phyloP scores from a whole-genome alignment of 345 rosid genomes.

The Eucalyptus guilfoylei region DNA sequence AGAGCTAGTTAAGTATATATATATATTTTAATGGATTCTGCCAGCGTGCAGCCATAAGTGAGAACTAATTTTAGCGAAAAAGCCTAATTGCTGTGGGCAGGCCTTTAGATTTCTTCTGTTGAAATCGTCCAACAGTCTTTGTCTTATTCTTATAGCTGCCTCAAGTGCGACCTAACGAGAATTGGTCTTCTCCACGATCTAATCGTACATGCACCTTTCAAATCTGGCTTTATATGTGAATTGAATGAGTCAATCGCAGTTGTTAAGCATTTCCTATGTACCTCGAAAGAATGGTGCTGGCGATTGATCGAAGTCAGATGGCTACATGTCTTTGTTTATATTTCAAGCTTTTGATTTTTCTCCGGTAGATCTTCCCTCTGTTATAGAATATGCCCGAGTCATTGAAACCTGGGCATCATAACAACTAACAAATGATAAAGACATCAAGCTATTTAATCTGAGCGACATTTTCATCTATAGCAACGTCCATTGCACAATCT shows the following conservation, averaged over 20 bases:
- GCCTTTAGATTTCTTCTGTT: neutral
- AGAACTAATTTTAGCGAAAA: neutral
- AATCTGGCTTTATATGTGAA: neutral
- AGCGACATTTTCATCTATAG: neutral
- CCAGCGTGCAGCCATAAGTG: neutral
- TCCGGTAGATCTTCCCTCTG: neutral
- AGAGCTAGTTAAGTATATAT: neutral
- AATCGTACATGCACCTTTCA: neutral
- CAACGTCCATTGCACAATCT: neutral
- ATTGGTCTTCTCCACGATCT: neutral
- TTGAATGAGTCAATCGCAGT: neutral
- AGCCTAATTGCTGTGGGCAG: neutral
- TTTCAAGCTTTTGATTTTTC: neutral
- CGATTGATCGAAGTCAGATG: neutral
- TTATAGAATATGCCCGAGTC: neutral
- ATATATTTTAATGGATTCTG: neutral
- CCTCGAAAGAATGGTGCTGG: neutral
- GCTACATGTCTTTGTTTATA: neutral
- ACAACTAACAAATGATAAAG: neutral
- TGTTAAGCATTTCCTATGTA: neutral
- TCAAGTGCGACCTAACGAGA: neutral
- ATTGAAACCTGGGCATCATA: neutral
- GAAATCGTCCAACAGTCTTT: neutral
- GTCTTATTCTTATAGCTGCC: fast-evolving
- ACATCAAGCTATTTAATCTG: neutral